These are phyloP conservation scores for Hypericum perforatum DNA, from an alignment of 345 rosid genomes.

Conservation along the genomic window DNA sequence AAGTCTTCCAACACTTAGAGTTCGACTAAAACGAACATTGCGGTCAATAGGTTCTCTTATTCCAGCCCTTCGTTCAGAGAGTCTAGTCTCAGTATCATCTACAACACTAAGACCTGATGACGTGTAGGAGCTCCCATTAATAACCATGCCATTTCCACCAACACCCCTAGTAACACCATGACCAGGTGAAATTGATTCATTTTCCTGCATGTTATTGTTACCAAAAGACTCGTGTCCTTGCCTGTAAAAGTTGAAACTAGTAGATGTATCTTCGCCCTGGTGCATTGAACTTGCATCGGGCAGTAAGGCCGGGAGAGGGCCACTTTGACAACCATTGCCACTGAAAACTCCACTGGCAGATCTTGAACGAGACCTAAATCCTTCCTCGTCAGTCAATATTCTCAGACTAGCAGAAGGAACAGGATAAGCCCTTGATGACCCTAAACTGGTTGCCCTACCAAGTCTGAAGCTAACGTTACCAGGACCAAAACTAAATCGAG, in stretches of 20 bases:
- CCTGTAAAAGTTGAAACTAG: slow-evolving; percentile 6
- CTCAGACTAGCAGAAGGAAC: slow-evolving; percentile 30
- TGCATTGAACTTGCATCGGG: slow-evolving; percentile 11
- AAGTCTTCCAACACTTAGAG: slow-evolving; percentile 94
- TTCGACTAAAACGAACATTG: slow-evolving; percentile 81
- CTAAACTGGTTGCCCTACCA: slow-evolving; percentile 63
- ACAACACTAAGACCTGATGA: slow-evolving; percentile 27
- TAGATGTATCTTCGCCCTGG: slow-evolving; percentile 12
- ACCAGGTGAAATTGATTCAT: slow-evolving; percentile 18
- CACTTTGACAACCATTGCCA: slow-evolving; percentile 27
- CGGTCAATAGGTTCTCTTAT: slow-evolving; percentile 60
- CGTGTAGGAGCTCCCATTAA: slow-evolving; percentile 26
- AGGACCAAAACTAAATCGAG: slow-evolving; percentile 83
- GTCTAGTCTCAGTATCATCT: slow-evolving; percentile 34
- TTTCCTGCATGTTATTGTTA: slow-evolving; percentile 12
- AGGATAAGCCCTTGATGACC: slow-evolving; percentile 59
- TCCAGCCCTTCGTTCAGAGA: slow-evolving; percentile 46
- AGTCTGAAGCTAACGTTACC: slow-evolving; percentile 72
- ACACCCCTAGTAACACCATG: slow-evolving; percentile 25
- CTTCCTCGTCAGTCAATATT: slow-evolving; percentile 28
- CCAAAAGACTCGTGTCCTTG: slow-evolving; percentile 13
- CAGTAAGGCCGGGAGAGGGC: slow-evolving; percentile 11
- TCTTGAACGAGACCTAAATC: slow-evolving; percentile 19
- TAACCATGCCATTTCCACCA: slow-evolving; percentile 22
- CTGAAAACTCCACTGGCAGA: slow-evolving; percentile 22